These are phyloP conservation scores for Thraustochytrium sp. DNA, from an alignment of 352 stramenopile species.

Conservation along the genomic window DNA sequence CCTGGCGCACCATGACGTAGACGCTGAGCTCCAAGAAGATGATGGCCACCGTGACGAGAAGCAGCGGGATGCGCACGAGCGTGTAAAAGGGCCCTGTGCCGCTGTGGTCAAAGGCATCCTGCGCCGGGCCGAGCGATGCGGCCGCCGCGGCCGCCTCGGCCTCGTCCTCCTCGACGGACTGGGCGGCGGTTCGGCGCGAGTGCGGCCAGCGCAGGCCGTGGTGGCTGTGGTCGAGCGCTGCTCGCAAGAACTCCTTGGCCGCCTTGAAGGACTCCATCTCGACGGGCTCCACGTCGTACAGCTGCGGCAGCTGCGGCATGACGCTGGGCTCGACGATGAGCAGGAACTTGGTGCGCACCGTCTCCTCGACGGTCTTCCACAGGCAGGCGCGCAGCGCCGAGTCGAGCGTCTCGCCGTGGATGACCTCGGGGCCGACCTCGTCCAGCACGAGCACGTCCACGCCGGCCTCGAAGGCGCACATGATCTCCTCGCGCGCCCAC, in stretches of 20 bases:
- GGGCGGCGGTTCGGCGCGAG: background rate
- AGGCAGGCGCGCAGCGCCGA: constrained; percentile 31
- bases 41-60: constrained; percentile 1
- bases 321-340: background rate
- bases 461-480: constrained; percentile 33
- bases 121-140: background rate
- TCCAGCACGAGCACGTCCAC: constrained; percentile 32
- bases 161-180: background rate
- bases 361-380: background rate
- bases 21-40: constrained; percentile 19
- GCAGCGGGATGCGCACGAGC: background rate
- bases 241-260: background rate
- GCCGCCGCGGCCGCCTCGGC: too few species aligned
- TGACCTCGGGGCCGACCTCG: constrained; percentile 29
- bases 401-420: constrained; percentile 16
- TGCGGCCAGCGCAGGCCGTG: background rate
- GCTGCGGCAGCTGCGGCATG: background rate
- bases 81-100: constrained; percentile 31
- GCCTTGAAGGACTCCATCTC: constrained; percentile 6
- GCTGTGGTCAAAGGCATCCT: background rate
- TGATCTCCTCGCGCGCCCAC: constrained; percentile 40
- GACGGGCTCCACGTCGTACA: background rate
- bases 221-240: background rate
- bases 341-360: background rate
- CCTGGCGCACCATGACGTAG: constrained; percentile 19